Evolutionary conservation across 1,139 yeast species (phyloP), one percentile per base, ranked within the genome.

Genomic region (Wickerhamiella pararugosa): DNA sequence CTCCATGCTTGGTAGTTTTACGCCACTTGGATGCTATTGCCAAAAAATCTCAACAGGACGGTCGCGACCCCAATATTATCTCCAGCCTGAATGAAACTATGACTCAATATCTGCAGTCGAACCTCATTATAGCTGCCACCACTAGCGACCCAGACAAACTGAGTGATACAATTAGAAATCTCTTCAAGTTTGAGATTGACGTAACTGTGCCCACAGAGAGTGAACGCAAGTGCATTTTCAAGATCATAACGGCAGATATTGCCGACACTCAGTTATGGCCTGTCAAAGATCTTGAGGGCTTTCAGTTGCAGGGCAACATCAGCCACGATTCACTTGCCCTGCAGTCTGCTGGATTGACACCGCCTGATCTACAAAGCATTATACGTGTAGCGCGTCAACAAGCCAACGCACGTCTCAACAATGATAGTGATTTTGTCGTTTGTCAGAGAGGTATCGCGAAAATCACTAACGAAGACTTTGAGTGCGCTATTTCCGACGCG

Each of bases 301-400:
- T 54, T 37, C 45, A 49, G 1, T 47, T 64, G 5, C 60, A 72
- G 7, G 58, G 62, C 2, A 93, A 82, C 54, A 75, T 86, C 4
- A 70, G 75, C 7, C 55, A 73, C 7, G 64, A 67, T 5, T 64
- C 75, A 0, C 63, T 90, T 37, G 83, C 97, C 0, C 64, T 82
- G 42, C 94, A 84, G 53, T 81, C 94, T 42, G 97, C 97, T 1
- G 97, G 97, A 31, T 66, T 90, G 44, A 81, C 93, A 0, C 94
- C 97, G 5, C 69, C 82, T 28, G 97, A 90, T 58, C 64, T 90
- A 43, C 65, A 66, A 7, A 75, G 90, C 0, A 83, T 90, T 45
- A 73, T 84, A 10, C 70, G 73, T 32, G 72, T 70, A 48, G 78
- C 94, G 2, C 76, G 76, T 50, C 64, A 67, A 36, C 57, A 70